Percentiles rank a stretch among this genome's conserved stretches.
phyloP scores from a whole-genome alignment of 108 stramenopile species.

The Cyclotella distinguenda region DNA sequence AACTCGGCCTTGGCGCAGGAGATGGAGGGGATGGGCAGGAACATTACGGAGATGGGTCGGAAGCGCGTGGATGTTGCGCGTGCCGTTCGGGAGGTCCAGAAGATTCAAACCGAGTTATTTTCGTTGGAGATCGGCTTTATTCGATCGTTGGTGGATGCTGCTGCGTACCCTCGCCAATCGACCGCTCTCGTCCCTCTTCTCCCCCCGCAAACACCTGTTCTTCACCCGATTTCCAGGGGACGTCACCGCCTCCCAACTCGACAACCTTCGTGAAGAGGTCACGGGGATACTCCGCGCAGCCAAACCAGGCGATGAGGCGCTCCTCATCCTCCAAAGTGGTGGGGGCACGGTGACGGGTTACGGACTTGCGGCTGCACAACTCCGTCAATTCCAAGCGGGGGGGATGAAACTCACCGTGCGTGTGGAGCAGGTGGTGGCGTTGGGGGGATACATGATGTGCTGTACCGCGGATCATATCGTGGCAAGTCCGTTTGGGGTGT shows the following conservation, averaged over 20 bases:
- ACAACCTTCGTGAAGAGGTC: constrained; percentile 86
- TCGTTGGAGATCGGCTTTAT: constrained; percentile 69
- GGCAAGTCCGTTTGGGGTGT: constrained; percentile 79
- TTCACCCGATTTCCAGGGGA: constrained; percentile 88
- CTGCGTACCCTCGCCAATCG: constrained; percentile 64
- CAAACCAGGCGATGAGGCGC: constrained; percentile 85
- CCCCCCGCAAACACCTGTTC: constrained; percentile 55
- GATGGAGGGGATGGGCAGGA: constrained; percentile 59
- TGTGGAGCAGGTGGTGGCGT: constrained; percentile 94
- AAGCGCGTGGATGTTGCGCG: constrained; percentile 31
- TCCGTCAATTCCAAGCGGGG: constrained; percentile 75
- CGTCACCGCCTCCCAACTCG: constrained; percentile 78
- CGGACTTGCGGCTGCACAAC: constrained; percentile 88
- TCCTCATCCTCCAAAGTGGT: constrained; percentile 82
- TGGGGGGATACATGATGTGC: constrained; percentile 82
- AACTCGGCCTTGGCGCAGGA: constrained; percentile 58
- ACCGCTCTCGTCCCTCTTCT: constrained; percentile 63
- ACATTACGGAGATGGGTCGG: constrained; percentile 7
- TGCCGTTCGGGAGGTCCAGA: constrained; percentile 42
- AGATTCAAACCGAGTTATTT: constrained; percentile 53
- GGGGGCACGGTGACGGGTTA: constrained; percentile 96
- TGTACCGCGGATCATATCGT: constrained; percentile 84
- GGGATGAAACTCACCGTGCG: constrained; percentile 85
- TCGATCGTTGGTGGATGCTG: constrained; percentile 54
- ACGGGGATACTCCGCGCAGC: constrained; percentile 79